Conservation (phyloP, 2,329 filamentous ascomycete genomes). For the Pyrenophora graminea region DNA sequence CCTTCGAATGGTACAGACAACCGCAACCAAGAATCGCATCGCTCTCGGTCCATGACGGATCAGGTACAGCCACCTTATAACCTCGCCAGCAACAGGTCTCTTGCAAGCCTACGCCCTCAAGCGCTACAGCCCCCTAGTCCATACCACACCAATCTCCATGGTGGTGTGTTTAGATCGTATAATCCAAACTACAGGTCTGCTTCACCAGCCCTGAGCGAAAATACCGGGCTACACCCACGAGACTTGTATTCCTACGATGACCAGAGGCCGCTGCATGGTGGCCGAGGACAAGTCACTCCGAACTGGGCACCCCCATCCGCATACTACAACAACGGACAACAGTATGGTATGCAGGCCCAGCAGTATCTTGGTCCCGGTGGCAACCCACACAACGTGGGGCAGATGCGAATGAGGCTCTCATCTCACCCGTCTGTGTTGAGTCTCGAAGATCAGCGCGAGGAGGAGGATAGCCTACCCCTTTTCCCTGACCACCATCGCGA, state of each 20-base stretch:
- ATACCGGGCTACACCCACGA: slow-evolving; percentile 24
- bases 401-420: slow-evolving; percentile 30
- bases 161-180: slow-evolving; percentile 39
- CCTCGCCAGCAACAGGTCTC: slow-evolving; percentile 50
- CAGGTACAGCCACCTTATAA: slow-evolving; percentile 39
- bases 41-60: slow-evolving; percentile 49
- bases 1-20: slow-evolving; percentile 28
- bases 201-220: slow-evolving; percentile 53
- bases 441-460: slow-evolving; percentile 22
- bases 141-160: slow-evolving; percentile 43
- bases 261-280: slow-evolving; percentile 10
- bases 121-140: slow-evolving; percentile 45
- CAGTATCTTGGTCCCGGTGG: background rate
- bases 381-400: slow-evolving; percentile 16
- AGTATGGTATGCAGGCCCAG: slow-evolving; percentile 5
- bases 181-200: slow-evolving; percentile 49
- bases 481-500: background rate
- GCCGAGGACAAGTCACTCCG: slow-evolving; percentile 3
- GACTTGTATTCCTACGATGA: slow-evolving; percentile 21
- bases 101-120: slow-evolving; percentile 50
- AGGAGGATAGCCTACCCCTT: background rate
- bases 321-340: background rate
- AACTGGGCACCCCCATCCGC: background rate
- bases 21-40: slow-evolving; percentile 42
- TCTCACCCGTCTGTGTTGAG: slow-evolving; percentile 23